Percentiles rank a stretch among this genome's conserved stretches.
Conservation (phyloP, 2,329 filamentous ascomycete species). For the Diaporthe helianthi region DNA sequence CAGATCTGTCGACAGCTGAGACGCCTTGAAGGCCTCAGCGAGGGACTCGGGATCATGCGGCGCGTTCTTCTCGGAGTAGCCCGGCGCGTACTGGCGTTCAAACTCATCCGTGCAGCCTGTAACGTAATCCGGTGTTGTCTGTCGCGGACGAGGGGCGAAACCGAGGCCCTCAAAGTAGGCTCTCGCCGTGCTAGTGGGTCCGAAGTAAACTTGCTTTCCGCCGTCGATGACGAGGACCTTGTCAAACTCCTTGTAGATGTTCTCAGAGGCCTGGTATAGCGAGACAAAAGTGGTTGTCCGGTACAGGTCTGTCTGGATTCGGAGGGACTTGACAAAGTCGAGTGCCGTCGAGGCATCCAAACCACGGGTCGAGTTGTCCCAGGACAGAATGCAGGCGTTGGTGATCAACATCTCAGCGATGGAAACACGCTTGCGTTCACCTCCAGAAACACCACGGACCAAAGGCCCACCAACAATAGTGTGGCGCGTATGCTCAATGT, state of each 20-base stretch:
- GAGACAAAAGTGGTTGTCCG: slow-evolving; percentile 85
- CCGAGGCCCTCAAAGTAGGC: slow-evolving; percentile 80
- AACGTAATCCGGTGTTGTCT: slow-evolving; percentile 83
- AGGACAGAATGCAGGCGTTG: slow-evolving; percentile 73
- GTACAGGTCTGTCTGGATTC: slow-evolving; percentile 84
- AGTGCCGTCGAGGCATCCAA: slow-evolving; percentile 63
- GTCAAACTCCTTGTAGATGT: slow-evolving; percentile 80
- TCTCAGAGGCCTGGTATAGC: slow-evolving; percentile 85
- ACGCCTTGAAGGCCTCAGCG: slow-evolving; percentile 73
- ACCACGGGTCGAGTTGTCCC: slow-evolving; percentile 72
- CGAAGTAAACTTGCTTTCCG: slow-evolving; percentile 79
- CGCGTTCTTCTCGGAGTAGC: slow-evolving; percentile 69
- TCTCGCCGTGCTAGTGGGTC: slow-evolving; percentile 70
- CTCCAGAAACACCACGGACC: slow-evolving; percentile 80
- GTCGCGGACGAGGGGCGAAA: slow-evolving; percentile 75
- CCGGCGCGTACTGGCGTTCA: slow-evolving; percentile 77
- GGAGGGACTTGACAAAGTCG: slow-evolving; percentile 66
- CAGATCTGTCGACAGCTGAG: slow-evolving; percentile 62
- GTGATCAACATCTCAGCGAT: slow-evolving; percentile 86
- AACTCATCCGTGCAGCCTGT: slow-evolving; percentile 86
- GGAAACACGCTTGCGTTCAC: slow-evolving; percentile 80
- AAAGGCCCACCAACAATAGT: slow-evolving; percentile 87
- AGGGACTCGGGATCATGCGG: slow-evolving; percentile 74
- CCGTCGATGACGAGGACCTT: slow-evolving; percentile 84
- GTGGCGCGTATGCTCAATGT: slow-evolving; percentile 85